Base-by-base conservation (phyloP, 345 rosid genomes). In the Murraya paniculata region DNA sequence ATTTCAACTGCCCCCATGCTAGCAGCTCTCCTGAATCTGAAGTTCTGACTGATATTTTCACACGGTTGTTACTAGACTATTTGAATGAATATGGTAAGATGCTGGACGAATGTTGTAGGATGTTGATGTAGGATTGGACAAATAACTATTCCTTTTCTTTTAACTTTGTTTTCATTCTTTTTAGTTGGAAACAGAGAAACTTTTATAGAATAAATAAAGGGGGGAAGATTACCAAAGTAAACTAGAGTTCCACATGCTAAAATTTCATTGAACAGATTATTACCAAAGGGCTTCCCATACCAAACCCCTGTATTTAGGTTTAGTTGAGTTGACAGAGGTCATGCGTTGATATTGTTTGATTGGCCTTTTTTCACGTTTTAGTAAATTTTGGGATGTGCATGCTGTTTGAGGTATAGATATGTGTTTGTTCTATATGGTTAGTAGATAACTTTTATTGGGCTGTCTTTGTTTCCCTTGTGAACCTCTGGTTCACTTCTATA, bases 21-120 rank as follows among this genome's bases (percentile, higher is more conserved):
- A 82, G 84, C 75, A 84, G 65, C 87, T 92, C 98, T 80, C 94
- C 98, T 65, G 97, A 92, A 76, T 88, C 97, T 56, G 90, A 85
- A 78, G 91, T 92, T 82, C 90, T 95, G 69, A 85, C 93, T 16
- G 82, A 87, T 81, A 80, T 95, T 48, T 95, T 93, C 84, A 82
- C 97, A 10, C 87, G 88, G 60, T 78, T 95, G 81, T 66, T 95
- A 85, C 90, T 88, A 89, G 99, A 95, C 85, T 91, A 93, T 83
- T 83, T 95, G 91, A 95, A 95, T 87, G 99, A 95, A 87, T 93
- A 90, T 55, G 99, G 99, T 93, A 86, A 86, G 88, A 72, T 77
- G 39, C 77, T 22, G 41, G 66, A 59, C 33, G 31, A 64, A 78
- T 60, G 21, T 67, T 35, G 11, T 91, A 84, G 84, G 86, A 75